Percentiles rank a stretch among this genome's conserved stretches.
phyloP scores from a whole-genome alignment of 306 rosid species.

The Carpinus fangiana region DNA sequence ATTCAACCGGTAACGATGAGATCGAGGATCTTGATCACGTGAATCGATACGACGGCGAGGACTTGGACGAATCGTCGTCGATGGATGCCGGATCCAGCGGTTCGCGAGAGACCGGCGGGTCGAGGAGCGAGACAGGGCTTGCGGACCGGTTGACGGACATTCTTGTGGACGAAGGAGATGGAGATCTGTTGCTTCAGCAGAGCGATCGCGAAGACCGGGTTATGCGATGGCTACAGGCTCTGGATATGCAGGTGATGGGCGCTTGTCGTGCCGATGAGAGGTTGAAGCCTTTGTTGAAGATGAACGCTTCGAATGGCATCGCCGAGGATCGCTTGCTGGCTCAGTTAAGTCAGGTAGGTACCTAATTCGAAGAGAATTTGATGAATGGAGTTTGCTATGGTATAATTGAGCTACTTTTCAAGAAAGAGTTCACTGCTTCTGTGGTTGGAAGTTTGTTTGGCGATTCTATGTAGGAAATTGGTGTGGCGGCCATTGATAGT shows the following conservation, averaged over 20 bases:
- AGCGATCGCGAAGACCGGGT: slow-evolving; percentile 65
- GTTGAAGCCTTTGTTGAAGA: slow-evolving; percentile 87
- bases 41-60: slow-evolving; percentile 45
- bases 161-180: slow-evolving; percentile 67
- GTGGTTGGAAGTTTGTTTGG: slow-evolving; percentile 23
- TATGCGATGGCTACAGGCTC: slow-evolving; percentile 86
- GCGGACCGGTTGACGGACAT: slow-evolving; percentile 79
- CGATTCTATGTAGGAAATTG: slow-evolving; percentile 25
- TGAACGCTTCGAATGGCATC: slow-evolving; percentile 60
- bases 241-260: slow-evolving; percentile 86
- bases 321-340: slow-evolving; percentile 86
- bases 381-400: not conserved
- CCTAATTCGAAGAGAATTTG: not conserved
- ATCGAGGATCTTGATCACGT: slow-evolving; percentile 30
- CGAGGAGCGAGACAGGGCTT: slow-evolving; percentile 57
- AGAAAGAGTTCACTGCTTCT: slow-evolving; percentile 16
- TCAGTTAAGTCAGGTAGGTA: slow-evolving; percentile 81
- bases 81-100: slow-evolving; percentile 37
- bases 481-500: slow-evolving; percentile 23
- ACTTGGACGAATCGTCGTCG: slow-evolving; percentile 44
- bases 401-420: not conserved
- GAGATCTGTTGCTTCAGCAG: slow-evolving; percentile 85
- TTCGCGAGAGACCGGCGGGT: slow-evolving; percentile 28
- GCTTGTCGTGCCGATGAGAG: slow-evolving; percentile 95
- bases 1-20: slow-evolving; percentile 32